Conservation (phyloP, 1,139 yeast species). For the Groenewaldozyma sp. region DNA sequence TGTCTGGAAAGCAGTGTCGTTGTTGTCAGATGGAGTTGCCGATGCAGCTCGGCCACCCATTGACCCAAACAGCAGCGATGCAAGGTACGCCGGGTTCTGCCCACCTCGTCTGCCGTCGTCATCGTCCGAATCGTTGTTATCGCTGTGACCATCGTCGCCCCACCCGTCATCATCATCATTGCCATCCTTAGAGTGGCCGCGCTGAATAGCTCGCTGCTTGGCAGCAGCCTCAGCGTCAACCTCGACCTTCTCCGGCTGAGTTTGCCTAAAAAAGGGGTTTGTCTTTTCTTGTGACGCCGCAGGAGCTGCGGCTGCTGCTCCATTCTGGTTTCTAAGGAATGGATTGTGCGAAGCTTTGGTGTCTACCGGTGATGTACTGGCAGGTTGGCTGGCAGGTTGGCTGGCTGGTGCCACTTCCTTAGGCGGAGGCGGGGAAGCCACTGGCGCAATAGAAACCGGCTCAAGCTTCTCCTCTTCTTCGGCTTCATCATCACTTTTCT, state of each 20-base stretch:
- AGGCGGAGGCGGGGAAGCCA: too few species aligned
- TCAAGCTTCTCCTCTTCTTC: slow-evolving; percentile 30
- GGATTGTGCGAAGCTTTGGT: slow-evolving; percentile 16
- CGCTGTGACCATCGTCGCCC: slow-evolving; percentile 37
- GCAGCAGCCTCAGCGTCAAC: slow-evolving; percentile 44
- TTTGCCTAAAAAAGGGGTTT: slow-evolving; percentile 35
- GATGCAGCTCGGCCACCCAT: slow-evolving; percentile 35
- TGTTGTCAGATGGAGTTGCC: too few species aligned
- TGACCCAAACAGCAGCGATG: slow-evolving; percentile 55
- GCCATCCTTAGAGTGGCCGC: slow-evolving; percentile 37
- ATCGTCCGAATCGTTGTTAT: slow-evolving; percentile 40
- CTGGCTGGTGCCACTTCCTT: not conserved
- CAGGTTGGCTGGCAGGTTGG: slow-evolving; percentile 1
- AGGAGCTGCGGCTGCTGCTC: slow-evolving; percentile 11
- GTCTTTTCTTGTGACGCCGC: slow-evolving; percentile 15
- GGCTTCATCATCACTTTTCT: slow-evolving; percentile 17
- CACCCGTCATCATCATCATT: slow-evolving; percentile 33
- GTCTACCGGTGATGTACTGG: slow-evolving; percentile 5
- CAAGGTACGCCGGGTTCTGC: slow-evolving; percentile 49
- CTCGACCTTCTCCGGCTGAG: slow-evolving; percentile 13
- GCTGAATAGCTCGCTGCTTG: slow-evolving; percentile 46
- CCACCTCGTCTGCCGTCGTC: slow-evolving; percentile 28
- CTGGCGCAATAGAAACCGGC: slow-evolving; percentile 7
- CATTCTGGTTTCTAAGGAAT: slow-evolving; percentile 12
- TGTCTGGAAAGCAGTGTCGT: slow-evolving; percentile 10